phyloP scores from a whole-genome alignment of 331 rosid species.

The Dryas integrifolia region DNA sequence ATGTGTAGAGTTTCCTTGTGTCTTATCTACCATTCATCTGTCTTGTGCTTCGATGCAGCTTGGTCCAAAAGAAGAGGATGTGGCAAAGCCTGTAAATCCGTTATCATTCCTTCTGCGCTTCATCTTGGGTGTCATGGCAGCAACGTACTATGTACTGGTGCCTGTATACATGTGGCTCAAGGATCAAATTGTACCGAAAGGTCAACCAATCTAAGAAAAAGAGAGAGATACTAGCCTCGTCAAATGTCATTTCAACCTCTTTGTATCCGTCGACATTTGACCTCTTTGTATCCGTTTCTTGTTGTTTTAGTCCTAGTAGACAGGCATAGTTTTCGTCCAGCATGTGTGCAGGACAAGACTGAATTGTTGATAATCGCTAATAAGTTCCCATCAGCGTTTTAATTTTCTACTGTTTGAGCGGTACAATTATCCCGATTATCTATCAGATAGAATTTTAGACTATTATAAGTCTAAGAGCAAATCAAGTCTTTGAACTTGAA shows the following conservation, averaged over 20 bases:
- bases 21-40: not conserved
- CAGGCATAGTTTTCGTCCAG: not conserved
- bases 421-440: too few relatives aligned
- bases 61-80: slow-evolving; percentile 94
- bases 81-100: slow-evolving; percentile 55
- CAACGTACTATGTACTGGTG: slow-evolving; percentile 68
- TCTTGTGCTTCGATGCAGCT: slow-evolving; percentile 55
- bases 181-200: slow-evolving; percentile 79
- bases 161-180: slow-evolving; percentile 94
- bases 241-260: not conserved
- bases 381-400: not conserved
- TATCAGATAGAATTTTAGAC: too few relatives aligned
- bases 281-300: not conserved
- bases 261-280: not conserved
- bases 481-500: not conserved
- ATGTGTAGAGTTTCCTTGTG: not conserved
- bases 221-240: not conserved
- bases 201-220: slow-evolving; percentile 64
- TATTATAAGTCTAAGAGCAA: not conserved
- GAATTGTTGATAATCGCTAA: not conserved
- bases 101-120: slow-evolving; percentile 55
- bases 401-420: not conserved
- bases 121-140: slow-evolving; percentile 72
- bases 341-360: not conserved
- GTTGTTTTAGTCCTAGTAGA: not conserved